phyloP scores from a whole-genome alignment of 2,329 filamentous ascomycete species.

The Lomentospora prolificans region DNA sequence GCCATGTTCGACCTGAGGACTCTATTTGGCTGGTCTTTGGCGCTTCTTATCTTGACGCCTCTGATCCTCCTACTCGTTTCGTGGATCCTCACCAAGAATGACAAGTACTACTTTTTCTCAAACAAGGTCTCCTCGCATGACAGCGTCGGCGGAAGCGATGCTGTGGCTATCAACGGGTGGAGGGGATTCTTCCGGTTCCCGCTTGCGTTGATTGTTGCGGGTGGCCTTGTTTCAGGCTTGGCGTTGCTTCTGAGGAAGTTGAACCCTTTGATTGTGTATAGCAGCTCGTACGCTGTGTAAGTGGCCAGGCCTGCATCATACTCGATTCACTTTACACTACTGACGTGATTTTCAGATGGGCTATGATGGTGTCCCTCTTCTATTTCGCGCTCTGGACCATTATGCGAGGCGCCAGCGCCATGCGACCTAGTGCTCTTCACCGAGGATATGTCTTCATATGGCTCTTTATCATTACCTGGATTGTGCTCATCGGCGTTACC shows the following conservation, averaged over 20 bases:
- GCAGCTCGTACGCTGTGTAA: constrained; percentile 70
- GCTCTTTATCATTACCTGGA: constrained; percentile 71
- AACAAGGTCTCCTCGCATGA: constrained; percentile 45
- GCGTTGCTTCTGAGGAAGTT: constrained; percentile 69
- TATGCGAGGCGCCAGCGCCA: constrained; percentile 65
- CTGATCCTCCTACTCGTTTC: constrained; percentile 61
- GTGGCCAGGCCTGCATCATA: too few relatives aligned
- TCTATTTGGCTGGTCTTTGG: constrained; percentile 80
- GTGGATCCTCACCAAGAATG: constrained; percentile 56
- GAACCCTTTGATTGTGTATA: constrained; percentile 87
- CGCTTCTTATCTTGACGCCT: constrained; percentile 70
- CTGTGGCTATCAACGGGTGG: constrained; percentile 61
- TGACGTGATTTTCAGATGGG: constrained; percentile 44
- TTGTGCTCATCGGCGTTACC: constrained; percentile 59
- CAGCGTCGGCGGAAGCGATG: constrained; percentile 46
- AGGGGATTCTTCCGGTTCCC: constrained; percentile 80
- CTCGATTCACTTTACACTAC: too few relatives aligned
- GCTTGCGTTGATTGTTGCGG: constrained; percentile 59
- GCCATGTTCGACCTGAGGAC: constrained; percentile 71
- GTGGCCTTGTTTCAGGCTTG: constrained; percentile 58
- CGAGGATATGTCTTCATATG: constrained; percentile 73
- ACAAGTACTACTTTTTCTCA: constrained; percentile 85
- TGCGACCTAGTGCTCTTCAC: constrained; percentile 77
- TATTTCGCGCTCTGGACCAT: constrained; percentile 76
- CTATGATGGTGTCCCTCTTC: constrained; percentile 75